Evolutionary conservation across 2,329 filamentous ascomycete species (phyloP), one percentile per base, ranked within the genome.

Genomic region (Diplodia seriata): DNA sequence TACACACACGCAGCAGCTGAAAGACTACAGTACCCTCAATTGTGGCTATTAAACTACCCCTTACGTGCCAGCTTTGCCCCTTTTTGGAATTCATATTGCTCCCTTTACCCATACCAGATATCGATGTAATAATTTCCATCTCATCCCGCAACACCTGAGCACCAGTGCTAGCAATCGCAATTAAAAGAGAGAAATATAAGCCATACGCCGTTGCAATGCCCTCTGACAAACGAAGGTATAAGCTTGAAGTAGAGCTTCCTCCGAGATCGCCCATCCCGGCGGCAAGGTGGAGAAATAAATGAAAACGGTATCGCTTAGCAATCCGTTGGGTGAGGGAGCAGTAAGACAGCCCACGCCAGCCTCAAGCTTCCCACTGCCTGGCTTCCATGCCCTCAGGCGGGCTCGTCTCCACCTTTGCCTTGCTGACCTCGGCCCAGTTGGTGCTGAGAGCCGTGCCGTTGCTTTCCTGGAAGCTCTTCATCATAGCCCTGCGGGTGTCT

Each of bases 381-480:
- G 88, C 89, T 77, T 91, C 89, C 73, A 92, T 89, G 0, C 92
- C 92, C 56, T 93, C 90, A 0, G 92, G 92, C 9, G 92, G 91
- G 43, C 83, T 80, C 0, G 89, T 91, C 76, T 92, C 87, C 31
- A 97, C 91, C 29, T 81, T 90, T 20, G 87, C 88, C 70, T 84
- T 86, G 62, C 87, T 87, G 23, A 97, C 94, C 70, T 97, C 91
- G 11, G 82, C 80, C 95, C 95, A 99, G 77, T 94, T 93, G 0
- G 95, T 99, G 79, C 93, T 97, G 61, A 99, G 82, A 2, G 91
- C 87, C 0, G 95, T 99, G 4, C 95, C 95, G 73, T 96, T 95
- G 79, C 94, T 97, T 84, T 99, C 94, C 15, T 89, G 85, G 75
- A 92, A 98, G 76, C 92, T 97, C 87, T 99, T 99, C 88, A 96